Evolutionary conservation across 352 stramenopile genomes (phyloP).

Genomic region (Vaucheria bursata): DNA sequence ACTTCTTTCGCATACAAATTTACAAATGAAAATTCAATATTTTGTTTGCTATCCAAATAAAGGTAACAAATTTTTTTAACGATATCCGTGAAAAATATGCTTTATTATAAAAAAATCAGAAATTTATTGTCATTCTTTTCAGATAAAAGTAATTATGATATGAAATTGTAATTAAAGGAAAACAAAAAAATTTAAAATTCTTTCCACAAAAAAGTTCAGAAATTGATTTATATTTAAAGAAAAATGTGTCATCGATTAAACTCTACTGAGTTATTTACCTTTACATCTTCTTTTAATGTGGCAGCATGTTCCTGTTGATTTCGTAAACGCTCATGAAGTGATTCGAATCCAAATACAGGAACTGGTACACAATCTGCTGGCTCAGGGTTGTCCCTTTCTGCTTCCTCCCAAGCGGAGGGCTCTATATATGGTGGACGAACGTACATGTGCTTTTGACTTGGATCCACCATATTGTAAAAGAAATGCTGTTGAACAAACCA

Average conservation of each 20-base stretch:
- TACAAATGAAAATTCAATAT: not conserved
- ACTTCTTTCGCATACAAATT: not conserved
- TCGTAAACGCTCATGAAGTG: not conserved
- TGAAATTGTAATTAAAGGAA: not conserved
- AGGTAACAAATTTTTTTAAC: not conserved
- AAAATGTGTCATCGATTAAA: not conserved
- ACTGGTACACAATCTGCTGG: conserved; percentile 2
- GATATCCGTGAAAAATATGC: not conserved
- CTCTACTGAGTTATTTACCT: not conserved
- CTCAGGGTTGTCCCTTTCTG: conserved; percentile 6
- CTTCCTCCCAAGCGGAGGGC: not conserved
- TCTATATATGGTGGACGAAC: not conserved
- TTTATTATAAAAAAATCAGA: not conserved
- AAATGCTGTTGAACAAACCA: conserved; percentile 4
- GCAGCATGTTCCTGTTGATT: conserved; percentile 3
- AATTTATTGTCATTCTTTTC: not conserved
- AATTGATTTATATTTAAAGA: not conserved
- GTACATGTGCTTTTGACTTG: not conserved
- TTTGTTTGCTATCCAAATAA: not conserved
- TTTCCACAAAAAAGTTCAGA: not conserved
- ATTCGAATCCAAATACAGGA: not conserved
- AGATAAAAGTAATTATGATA: not conserved
- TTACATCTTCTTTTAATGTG: not conserved
- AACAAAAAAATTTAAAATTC: not conserved
- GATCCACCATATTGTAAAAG: conserved; percentile 9